Evolutionary conservation across 2,329 filamentous ascomycete species (phyloP).

Genomic region (Penicillium expansum): DNA sequence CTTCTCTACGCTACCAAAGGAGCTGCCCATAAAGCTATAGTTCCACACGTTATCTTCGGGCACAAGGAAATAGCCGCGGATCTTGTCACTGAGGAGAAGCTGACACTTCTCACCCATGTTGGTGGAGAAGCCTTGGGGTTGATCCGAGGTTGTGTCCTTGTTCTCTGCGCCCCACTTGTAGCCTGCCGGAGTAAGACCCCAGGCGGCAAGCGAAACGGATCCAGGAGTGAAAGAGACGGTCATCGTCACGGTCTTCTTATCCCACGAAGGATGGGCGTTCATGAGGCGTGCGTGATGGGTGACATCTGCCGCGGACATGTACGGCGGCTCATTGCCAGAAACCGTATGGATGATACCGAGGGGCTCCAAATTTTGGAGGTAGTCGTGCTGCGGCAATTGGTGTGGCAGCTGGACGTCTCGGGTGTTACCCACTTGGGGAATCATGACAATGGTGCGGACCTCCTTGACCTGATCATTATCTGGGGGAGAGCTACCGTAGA

Average conservation of each 20-base stretch:
- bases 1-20: slow-evolving; percentile 86
- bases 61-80: slow-evolving; percentile 93
- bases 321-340: slow-evolving; percentile 89
- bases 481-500: slow-evolving; percentile 87
- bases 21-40: slow-evolving; percentile 94
- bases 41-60: slow-evolving; percentile 92
- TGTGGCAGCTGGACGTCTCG: slow-evolving; percentile 89
- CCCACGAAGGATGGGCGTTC: slow-evolving; percentile 75
- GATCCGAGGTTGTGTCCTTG: slow-evolving; percentile 86
- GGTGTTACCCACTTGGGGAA: slow-evolving; percentile 91
- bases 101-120: slow-evolving; percentile 95
- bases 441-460: slow-evolving; percentile 92
- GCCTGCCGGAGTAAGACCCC: slow-evolving; percentile 84
- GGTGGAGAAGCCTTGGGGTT: slow-evolving; percentile 89
- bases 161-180: slow-evolving; percentile 98
- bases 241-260: slow-evolving; percentile 90
- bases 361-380: slow-evolving; percentile 80
- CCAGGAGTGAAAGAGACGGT: slow-evolving; percentile 95
- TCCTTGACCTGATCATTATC: slow-evolving; percentile 98
- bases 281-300: slow-evolving; percentile 91
- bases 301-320: slow-evolving; percentile 94
- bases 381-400: slow-evolving; percentile 86
- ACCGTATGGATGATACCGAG: slow-evolving; percentile 94
- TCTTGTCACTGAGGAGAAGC: slow-evolving; percentile 85
- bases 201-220: slow-evolving; percentile 90